phyloP scores from a whole-genome alignment of 208 protist genomes.

The Leishmania mexicana region DNA sequence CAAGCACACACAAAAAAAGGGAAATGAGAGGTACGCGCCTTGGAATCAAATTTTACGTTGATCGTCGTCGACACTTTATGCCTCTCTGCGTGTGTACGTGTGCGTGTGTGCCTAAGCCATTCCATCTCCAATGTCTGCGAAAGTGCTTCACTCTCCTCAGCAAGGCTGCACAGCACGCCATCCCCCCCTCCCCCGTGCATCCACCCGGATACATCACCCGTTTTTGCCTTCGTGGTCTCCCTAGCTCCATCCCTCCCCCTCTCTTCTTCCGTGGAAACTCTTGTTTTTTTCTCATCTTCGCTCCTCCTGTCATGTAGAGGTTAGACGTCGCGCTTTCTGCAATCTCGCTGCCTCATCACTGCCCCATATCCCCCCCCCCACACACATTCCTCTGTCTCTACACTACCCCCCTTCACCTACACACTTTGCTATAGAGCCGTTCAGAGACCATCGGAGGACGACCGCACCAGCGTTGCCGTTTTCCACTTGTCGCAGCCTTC shows the following conservation, averaged over 20 bases:
- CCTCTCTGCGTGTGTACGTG: neutral
- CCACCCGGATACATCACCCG: neutral
- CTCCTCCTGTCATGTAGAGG: neutral
- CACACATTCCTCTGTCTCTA: neutral
- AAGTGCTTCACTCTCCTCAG: neutral
- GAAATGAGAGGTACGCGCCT: neutral
- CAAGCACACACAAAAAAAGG: neutral
- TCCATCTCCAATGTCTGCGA: neutral
- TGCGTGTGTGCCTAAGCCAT: neutral
- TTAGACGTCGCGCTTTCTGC: neutral
- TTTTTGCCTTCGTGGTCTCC: neutral
- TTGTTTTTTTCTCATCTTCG: neutral
- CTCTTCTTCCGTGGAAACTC: neutral
- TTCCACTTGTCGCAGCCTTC: neutral
- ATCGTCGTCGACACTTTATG: neutral
- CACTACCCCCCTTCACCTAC: neutral
- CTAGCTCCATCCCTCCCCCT: neutral
- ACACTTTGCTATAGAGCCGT: neutral
- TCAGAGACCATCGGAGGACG: neutral
- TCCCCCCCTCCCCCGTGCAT: neutral
- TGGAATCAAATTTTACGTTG: neutral
- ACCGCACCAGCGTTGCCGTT: neutral
- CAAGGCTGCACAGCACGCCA: neutral
- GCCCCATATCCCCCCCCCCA: neutral
- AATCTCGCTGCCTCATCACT: neutral